phyloP scores from a whole-genome alignment of 192 early-diverging fungal species.

The Dissophora globulifera region DNA sequence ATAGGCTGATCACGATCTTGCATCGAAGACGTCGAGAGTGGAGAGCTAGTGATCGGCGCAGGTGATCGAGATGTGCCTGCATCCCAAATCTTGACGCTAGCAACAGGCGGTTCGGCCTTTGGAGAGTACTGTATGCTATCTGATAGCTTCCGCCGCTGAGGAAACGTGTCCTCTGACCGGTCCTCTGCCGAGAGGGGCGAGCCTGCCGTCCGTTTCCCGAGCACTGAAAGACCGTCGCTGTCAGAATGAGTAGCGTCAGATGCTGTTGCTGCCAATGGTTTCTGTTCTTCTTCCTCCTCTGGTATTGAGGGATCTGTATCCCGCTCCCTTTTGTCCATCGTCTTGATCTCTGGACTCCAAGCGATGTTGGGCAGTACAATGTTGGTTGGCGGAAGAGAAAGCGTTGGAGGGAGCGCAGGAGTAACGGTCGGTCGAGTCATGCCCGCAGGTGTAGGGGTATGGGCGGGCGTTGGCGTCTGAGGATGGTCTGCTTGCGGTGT shows the following conservation, averaged over 20 bases:
- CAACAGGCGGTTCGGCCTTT: slow-evolving; percentile 15
- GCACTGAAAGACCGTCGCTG: not conserved
- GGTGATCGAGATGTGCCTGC: slow-evolving; percentile 7
- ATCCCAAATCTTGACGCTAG: slow-evolving; percentile 8
- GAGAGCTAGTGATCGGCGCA: not conserved
- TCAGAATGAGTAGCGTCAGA: not conserved
- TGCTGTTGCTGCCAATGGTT: not conserved
- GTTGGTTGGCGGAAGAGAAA: slow-evolving; percentile 2
- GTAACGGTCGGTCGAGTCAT: not conserved
- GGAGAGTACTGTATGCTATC: slow-evolving; percentile 20
- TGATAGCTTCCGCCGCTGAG: slow-evolving; percentile 36
- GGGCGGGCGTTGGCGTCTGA: slow-evolving; percentile 41
- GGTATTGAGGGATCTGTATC: not conserved
- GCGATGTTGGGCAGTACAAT: slow-evolving; percentile 6
- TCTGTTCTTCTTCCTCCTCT: not conserved
- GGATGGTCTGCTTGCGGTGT: slow-evolving; percentile 7
- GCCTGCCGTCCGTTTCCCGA: slow-evolving; percentile 31
- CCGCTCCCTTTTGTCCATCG: not conserved
- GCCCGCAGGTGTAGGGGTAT: slow-evolving; percentile 25
- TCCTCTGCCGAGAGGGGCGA: slow-evolving; percentile 4
- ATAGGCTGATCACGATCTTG: not conserved
- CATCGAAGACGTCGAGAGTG: not conserved
- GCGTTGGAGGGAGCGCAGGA: not conserved
- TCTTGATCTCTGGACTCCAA: not conserved
- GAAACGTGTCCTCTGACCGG: slow-evolving; percentile 12